Evolutionary conservation across 352 stramenopile genomes (phyloP).

Genomic region (Phytophthora colocasiae): DNA sequence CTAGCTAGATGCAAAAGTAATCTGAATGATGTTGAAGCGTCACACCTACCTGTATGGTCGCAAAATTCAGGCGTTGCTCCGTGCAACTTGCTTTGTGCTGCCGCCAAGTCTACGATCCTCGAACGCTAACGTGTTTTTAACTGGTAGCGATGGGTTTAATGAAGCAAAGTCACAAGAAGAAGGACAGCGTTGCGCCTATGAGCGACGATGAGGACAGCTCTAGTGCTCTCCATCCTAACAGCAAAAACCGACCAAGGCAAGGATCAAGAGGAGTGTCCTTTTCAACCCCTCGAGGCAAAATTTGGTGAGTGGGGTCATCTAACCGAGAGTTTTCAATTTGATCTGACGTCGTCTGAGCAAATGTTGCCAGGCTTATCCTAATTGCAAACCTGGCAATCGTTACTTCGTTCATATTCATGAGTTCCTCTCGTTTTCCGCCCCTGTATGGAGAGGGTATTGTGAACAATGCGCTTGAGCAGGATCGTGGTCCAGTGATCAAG

Average conservation of each 20-base stretch:
- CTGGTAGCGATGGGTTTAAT: conserved; percentile 21
- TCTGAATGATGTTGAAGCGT: conserved; percentile 23
- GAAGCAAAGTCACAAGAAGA: conserved; percentile 27
- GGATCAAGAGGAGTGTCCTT: conserved; percentile 34
- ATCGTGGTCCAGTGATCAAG: conserved; percentile 19
- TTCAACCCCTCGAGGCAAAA: conserved; percentile 31
- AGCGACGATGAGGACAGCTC: conserved; percentile 23
- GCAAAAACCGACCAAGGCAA: neutral
- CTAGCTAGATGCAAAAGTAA: conserved; percentile 2
- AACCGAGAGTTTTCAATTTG: neutral
- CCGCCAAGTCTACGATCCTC: neutral
- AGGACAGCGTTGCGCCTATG: conserved; percentile 27
- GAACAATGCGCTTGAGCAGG: conserved; percentile 46
- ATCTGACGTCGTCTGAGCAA: too few relatives aligned
- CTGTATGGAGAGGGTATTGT: conserved; percentile 42
- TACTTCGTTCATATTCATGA: conserved; percentile 62
- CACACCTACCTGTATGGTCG: conserved; percentile 14
- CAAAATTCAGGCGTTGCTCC: neutral
- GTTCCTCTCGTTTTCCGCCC: conserved; percentile 56
- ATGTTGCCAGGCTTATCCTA: conserved; percentile 46
- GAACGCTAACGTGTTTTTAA: neutral
- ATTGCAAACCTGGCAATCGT: conserved; percentile 57
- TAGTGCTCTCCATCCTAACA: conserved; percentile 3
- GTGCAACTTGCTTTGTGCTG: neutral
- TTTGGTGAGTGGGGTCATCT: conserved; percentile 32